Conservation (phyloP, 1,284 basidiomycete species). For the Ustilago tritici region DNA sequence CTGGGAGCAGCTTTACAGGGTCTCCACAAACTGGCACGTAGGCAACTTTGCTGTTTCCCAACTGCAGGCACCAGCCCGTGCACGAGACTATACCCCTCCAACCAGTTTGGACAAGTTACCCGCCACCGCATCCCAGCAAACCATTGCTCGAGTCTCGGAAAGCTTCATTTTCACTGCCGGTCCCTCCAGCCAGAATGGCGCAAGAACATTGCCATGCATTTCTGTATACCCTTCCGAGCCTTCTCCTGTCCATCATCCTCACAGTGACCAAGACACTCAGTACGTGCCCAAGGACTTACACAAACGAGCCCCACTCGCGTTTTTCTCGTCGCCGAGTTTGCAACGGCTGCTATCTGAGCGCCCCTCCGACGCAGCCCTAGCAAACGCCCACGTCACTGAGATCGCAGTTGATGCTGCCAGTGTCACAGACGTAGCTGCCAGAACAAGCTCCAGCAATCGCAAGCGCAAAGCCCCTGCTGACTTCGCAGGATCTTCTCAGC, state of each 20-base stretch:
- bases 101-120: background rate
- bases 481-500: background rate
- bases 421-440: background rate
- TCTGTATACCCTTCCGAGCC: constrained; percentile 24
- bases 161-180: constrained; percentile 36
- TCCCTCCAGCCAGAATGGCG: background rate
- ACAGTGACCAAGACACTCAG: background rate
- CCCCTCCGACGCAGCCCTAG: background rate
- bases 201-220: background rate
- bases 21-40: constrained; percentile 48
- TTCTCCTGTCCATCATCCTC: background rate
- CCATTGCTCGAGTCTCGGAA: constrained; percentile 35
- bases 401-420: constrained; percentile 31
- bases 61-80: constrained; percentile 9
- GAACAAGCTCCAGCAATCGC: background rate
- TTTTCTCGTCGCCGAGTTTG: constrained; percentile 19
- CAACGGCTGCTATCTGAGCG: background rate
- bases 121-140: background rate
- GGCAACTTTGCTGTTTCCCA: constrained; percentile 45
- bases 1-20: constrained; percentile 48
- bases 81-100: background rate
- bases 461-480: constrained; percentile 16
- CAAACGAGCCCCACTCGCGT: constrained; percentile 5
- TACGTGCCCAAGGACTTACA: constrained; percentile 22
- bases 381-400: constrained; percentile 20